Conservation (phyloP, 164 flowering plant species). For the Vitis rupestris region DNA sequence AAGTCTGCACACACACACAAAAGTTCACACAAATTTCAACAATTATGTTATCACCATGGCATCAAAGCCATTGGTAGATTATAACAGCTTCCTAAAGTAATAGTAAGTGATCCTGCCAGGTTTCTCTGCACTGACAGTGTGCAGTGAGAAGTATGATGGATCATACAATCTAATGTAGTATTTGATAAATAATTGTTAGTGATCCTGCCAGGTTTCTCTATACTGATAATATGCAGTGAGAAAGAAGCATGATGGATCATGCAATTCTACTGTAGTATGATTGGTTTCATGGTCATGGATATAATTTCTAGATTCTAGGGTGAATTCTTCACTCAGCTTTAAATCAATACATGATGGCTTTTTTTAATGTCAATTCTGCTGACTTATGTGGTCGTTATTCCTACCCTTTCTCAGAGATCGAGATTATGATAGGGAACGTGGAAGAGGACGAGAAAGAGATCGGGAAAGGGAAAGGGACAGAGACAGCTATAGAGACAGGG, state of each 20-base stretch:
- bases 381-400: too few species aligned
- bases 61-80: conserved; percentile 40
- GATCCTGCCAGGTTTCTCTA: neutral
- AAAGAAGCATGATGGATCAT: too few species aligned
- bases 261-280: neutral
- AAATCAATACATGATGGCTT: too few species aligned
- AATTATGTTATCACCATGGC: conserved; percentile 30
- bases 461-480: conserved; percentile 57
- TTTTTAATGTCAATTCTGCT: neutral
- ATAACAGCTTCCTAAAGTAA: conserved; percentile 63
- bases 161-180: conserved; percentile 43
- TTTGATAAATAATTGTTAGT: neutral
- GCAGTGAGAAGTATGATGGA: conserved; percentile 99
- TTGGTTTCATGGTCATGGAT: neutral
- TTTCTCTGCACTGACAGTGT: conserved; percentile 97
- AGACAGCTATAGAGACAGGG: conserved; percentile 41
- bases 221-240: too few species aligned
- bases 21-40: neutral
- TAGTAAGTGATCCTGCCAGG: conserved; percentile 72
- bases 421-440: conserved; percentile 30
- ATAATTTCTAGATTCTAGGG: too few species aligned
- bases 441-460: conserved; percentile 33
- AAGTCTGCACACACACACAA: conserved; percentile 1
- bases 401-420: conserved; percentile 28
- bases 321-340: too few species aligned